phyloP scores from a whole-genome alignment of 208 protist genomes.

The Trypanosoma platydactyli region DNA sequence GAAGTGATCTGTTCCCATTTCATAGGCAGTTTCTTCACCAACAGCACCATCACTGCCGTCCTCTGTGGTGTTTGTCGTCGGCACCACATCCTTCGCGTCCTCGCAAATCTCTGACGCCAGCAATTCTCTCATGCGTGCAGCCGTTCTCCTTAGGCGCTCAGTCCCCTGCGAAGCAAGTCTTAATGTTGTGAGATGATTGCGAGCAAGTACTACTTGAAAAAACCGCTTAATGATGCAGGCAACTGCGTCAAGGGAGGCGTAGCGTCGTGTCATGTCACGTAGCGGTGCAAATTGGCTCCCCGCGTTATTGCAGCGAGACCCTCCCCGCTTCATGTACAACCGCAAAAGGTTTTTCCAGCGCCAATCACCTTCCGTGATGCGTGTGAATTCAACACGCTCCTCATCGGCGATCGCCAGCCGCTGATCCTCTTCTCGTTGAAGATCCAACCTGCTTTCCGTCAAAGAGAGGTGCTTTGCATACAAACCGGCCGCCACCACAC shows the following conservation, averaged over 20 bases:
- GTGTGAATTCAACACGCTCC: constrained; percentile 7
- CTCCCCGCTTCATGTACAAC: constrained; percentile 10
- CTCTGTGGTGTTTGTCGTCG: neutral
- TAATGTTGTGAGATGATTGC: neutral
- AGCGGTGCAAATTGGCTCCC: constrained; percentile 20
- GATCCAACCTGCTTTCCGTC: neutral
- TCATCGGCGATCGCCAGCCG: neutral
- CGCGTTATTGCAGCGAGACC: constrained; percentile 4
- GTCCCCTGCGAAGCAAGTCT: neutral
- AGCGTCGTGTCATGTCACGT: constrained; percentile 17
- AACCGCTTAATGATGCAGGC: constrained; percentile 32
- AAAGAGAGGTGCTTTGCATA: neutral
- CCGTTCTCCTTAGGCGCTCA: constrained; percentile 1
- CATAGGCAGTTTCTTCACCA: constrained; percentile 1
- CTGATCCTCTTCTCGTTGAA: constrained; percentile 12
- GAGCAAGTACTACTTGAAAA: neutral
- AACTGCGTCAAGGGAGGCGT: constrained; percentile 29
- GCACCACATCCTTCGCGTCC: neutral
- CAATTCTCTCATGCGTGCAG: neutral
- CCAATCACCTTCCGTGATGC: constrained; percentile 25
- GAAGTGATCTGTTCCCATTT: constrained; percentile 20
- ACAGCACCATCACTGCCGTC: neutral
- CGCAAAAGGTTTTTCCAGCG: constrained; percentile 30
- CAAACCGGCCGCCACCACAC: constrained; percentile 8
- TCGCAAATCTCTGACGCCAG: neutral